Conservation (phyloP, 108 stramenopile species). For the Skeletonema costatum region DNA sequence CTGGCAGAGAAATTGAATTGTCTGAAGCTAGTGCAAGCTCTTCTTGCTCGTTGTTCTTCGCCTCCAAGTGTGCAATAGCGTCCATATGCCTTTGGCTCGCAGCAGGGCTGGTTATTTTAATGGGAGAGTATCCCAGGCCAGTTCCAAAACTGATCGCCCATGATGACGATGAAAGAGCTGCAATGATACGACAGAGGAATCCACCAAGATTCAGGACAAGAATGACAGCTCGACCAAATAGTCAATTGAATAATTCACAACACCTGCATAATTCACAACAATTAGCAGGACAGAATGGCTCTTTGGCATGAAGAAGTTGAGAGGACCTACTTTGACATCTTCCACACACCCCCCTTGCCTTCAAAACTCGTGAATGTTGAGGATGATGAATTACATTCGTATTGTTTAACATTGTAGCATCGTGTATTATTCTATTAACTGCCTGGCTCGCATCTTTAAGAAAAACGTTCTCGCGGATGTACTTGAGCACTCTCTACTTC, state of each 20-base stretch:
- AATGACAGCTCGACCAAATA: not conserved
- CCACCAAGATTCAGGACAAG: not conserved
- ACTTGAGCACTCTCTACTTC: no score
- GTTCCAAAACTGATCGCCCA: slow-evolving; percentile 35
- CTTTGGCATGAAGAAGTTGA: not conserved
- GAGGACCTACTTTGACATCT: not conserved
- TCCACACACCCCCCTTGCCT: no score
- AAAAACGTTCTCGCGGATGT: no score
- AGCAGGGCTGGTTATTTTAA: slow-evolving; percentile 16
- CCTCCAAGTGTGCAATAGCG: slow-evolving; percentile 42
- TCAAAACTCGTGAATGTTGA: no score
- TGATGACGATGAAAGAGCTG: slow-evolving; percentile 22
- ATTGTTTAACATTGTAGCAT: not conserved
- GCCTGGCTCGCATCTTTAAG: no score
- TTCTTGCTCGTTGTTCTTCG: slow-evolving; percentile 42
- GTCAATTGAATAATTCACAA: not conserved
- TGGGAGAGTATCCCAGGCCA: slow-evolving; percentile 33
- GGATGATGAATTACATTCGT: not conserved
- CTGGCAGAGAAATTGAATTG: slow-evolving; percentile 8
- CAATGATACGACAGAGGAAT: slow-evolving; percentile 2
- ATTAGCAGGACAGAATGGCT: not conserved
- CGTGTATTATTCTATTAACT: no score
- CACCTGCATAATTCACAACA: no score
- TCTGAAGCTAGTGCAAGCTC: slow-evolving; percentile 14
- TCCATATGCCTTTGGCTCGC: slow-evolving; percentile 23